Evolutionary conservation across 345 rosid species (phyloP).

Genomic region (Erucastrum elatum): DNA sequence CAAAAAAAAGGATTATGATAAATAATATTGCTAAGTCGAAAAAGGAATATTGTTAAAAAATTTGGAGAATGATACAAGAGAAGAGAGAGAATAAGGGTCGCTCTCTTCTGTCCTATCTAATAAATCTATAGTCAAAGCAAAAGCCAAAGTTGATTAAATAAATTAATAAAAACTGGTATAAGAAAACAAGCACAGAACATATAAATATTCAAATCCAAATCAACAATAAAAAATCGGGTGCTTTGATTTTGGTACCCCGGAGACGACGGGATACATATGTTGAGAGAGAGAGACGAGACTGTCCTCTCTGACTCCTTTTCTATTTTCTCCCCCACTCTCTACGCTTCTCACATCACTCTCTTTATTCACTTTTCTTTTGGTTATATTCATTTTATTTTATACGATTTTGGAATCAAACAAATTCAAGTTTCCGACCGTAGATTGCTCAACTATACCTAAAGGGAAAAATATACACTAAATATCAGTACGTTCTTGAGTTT

Average conservation of each 20-base stretch:
- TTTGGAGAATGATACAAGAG: conserved; percentile 18
- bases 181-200: conserved; percentile 21
- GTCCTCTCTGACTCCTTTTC: conserved; percentile 41
- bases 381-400: conserved; percentile 5
- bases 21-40: no score
- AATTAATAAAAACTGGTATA: conserved; percentile 11
- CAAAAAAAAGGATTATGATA: neutral
- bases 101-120: conserved; percentile 40
- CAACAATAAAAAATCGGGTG: neutral
- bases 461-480: conserved; percentile 20
- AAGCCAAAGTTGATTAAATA: conserved; percentile 26
- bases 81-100: conserved; percentile 42
- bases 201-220: neutral
- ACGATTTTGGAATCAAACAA: conserved; percentile 33
- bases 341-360: conserved; percentile 33
- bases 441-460: conserved; percentile 30
- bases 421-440: conserved; percentile 36
- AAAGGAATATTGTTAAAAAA: no score
- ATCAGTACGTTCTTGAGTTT: conserved; percentile 22
- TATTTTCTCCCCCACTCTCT: conserved; percentile 29
- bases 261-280: conserved; percentile 58
- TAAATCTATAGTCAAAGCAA: conserved; percentile 57
- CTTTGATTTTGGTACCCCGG: conserved; percentile 59
- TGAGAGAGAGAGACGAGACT: conserved; percentile 47
- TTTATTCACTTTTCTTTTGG: neutral